Conservation (phyloP, 176 grass and related monocot genomes). For the Musa acuminata region DNA sequence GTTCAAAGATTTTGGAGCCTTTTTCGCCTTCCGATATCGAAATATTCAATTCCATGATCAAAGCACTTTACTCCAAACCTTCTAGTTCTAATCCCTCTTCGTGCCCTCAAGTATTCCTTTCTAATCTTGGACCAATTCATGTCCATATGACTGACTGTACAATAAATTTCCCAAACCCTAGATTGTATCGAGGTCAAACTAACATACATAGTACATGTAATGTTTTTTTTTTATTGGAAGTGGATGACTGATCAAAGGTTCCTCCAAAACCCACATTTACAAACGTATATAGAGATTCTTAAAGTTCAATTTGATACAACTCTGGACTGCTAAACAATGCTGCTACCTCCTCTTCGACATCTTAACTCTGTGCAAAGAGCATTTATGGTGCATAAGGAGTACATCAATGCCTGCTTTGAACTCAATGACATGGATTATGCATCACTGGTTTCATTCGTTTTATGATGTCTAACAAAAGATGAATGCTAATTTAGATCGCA, state of each 20-base stretch:
- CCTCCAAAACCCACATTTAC: not conserved
- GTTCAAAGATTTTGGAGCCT: no score
- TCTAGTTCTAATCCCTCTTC: conserved; percentile 5
- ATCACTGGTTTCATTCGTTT: no score
- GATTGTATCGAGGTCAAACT: not conserved
- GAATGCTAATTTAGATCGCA: no score
- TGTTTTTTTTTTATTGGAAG: not conserved
- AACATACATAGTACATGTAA: not conserved
- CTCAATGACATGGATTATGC: not conserved
- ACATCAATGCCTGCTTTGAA: not conserved
- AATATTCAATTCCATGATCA: not conserved
- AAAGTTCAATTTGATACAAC: not conserved
- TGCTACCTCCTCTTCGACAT: conserved; percentile 4
- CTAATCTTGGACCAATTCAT: not conserved
- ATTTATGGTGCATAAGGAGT: conserved; percentile 8
- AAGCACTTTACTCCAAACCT: not conserved
- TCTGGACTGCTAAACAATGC: not conserved
- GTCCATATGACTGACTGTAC: not conserved
- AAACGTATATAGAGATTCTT: not conserved
- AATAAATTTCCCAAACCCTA: not conserved
- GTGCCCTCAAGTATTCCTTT: conserved; percentile 9
- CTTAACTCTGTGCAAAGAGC: conserved; percentile 1
- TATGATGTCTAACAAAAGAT: no score
- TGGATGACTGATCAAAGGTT: no score
- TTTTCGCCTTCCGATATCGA: no score